phyloP scores from a whole-genome alignment of 2,329 filamentous ascomycete genomes.

The Chrysoporthe austroafricana region DNA sequence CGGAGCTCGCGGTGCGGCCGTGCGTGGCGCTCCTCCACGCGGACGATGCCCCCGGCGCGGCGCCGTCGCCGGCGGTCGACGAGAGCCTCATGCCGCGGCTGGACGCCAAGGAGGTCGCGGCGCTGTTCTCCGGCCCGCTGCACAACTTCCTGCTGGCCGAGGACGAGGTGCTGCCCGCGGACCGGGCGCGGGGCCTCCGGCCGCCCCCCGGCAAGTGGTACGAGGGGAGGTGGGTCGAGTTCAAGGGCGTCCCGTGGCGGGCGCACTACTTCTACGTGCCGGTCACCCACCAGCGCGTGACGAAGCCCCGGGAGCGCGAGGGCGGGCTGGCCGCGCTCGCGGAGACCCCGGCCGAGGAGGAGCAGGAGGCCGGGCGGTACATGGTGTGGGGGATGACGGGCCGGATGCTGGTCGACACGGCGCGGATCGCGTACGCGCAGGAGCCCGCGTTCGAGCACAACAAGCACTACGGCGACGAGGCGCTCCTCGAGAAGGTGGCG shows the following conservation, averaged over 20 bases:
- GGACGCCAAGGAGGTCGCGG: constrained; percentile 89
- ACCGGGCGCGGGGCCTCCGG: constrained; percentile 38
- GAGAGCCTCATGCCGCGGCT: constrained; percentile 77
- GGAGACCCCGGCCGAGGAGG: constrained; percentile 47
- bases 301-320: constrained; percentile 53
- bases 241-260: constrained; percentile 77
- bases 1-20: constrained; percentile 73
- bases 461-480: constrained; percentile 55
- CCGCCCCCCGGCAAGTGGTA: constrained; percentile 74
- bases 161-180: constrained; percentile 55
- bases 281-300: constrained; percentile 70
- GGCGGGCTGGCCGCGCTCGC: constrained; percentile 49
- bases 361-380: constrained; percentile 62
- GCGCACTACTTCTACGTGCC: constrained; percentile 94
- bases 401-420: constrained; percentile 84
- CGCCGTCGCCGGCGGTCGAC: constrained; percentile 56
- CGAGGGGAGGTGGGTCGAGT: constrained; percentile 78
- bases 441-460: constrained; percentile 83
- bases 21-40: constrained; percentile 79
- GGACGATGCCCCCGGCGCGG: constrained; percentile 43
- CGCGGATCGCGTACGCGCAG: constrained; percentile 79
- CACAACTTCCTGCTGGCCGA: constrained; percentile 73
- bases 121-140: constrained; percentile 89
- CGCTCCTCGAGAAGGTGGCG: constrained; percentile 51
- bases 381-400: constrained; percentile 96